Evolutionary conservation across 2,329 filamentous ascomycete species (phyloP), one percentile per base, ranked within the genome.

Genomic region (Colletotrichum musicola): DNA sequence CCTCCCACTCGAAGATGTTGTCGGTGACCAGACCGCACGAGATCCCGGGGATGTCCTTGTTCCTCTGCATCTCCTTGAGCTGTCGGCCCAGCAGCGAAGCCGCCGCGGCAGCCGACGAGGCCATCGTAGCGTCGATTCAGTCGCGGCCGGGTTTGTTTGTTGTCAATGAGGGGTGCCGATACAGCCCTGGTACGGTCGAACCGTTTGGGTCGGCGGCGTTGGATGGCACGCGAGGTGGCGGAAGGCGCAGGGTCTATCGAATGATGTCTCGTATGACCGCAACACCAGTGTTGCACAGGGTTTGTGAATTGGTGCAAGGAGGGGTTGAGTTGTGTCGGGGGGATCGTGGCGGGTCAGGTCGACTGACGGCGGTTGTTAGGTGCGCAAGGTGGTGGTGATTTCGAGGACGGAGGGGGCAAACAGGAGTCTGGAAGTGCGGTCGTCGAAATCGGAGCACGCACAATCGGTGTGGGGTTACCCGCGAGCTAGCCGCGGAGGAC

Each of bases 1-100:
- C 94, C 81, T 98, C 95, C 96, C 96, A 99, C 83, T 97, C 93
- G 73, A 98, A 98, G 10, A 98, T 90, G 78, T 97, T 97, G 79
- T 92, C 93, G 75, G 91, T 90, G 60, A 95, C 90, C 50, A 99
- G 84, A 0, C 96, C 96, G 75, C 94, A 97, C 71, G 94, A 98
- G 77, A 98, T 97, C 61, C 95, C 96, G 0, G 94, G 94, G 54
- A 98, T 92, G 80, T 97, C 94, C 78, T 94, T 95, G 79, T 93
- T 91, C 25, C 88, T 90, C 81, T 97, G 93, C 89, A 99, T 98
- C 78, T 97, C 91, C 84, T 97, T 97, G 72, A 98, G 89, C 82
- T 98, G 95, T 65, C 93, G 90, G 74, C 88, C 84, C 54, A 99
- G 89, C 72, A 98, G 89, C 70, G 90, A 86, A 20, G 90, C 92